Base-by-base conservation (phyloP, 768 basidiomycete species). In the Amanita rubescens region DNA sequence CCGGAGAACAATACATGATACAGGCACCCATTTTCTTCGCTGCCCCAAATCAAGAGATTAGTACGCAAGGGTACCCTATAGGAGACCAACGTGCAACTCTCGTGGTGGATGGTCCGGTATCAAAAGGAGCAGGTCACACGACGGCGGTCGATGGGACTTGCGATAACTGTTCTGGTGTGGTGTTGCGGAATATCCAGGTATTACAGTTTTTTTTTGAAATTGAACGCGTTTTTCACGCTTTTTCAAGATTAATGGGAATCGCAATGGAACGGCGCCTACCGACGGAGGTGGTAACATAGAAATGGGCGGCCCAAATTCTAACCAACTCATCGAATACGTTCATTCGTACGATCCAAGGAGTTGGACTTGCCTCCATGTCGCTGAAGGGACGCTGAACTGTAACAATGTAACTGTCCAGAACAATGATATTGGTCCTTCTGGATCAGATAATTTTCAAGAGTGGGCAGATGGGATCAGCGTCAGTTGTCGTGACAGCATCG, bases 401-500 rank as follows among this genome's bases (percentile, higher is more conserved):
- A 76, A 71, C 54, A 82, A 82, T 53, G 72, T 69, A 11, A 79
- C 78, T 3, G 73, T 93, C 30, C 84, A 86, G 62, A 84, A 90
- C 67, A 93, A 93, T 59, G 87, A 91, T 57, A 82, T 93, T 39
- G 91, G 87, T 3, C 88, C 89, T 2, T 84, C 85, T 55, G 88
- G 89, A 8, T 69, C 70, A 1, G 82, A 85, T 54, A 56, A 59
- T 3, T 87, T 78, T 60, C 78, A 82, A 57, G 69, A 88, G 64
- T 91, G 89, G 89, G 87, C 89, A 1, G 89, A 90, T 62, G 89
- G 89, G 5, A 84, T 91, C 60, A 88, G 85, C 58, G 65, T 90
- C 49, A 80, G 80, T 57, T 91, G 88, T 63, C 69, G 66, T 56
- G 80, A 83, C 63, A 74, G 77, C 55, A 55, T 79, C 34, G 72